These are phyloP conservation scores for Nigrospora oryzae DNA, from an alignment of 2,329 filamentous ascomycete genomes.

Conservation along the genomic window DNA sequence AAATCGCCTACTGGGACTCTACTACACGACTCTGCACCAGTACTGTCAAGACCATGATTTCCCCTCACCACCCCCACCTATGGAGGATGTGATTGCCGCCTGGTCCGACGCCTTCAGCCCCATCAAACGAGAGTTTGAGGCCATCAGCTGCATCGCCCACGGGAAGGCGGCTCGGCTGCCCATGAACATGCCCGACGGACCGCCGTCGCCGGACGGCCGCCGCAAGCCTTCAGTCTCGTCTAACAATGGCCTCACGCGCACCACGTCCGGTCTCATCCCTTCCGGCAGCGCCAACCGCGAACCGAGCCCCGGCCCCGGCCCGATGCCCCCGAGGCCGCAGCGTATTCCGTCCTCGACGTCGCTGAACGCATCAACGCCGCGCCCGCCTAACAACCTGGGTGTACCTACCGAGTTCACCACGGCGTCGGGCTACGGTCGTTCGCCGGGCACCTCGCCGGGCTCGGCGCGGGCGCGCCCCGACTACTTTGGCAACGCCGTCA, in stretches of 20 bases:
- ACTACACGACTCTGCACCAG: conserved; percentile 68
- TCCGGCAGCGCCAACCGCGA: conserved; percentile 3
- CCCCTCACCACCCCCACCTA: conserved; percentile 62
- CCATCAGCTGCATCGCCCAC: conserved; percentile 52
- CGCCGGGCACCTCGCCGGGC: conserved; percentile 18
- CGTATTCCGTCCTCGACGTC: conserved; percentile 27
- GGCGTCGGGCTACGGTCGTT: conserved; percentile 26
- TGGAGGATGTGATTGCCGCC: conserved; percentile 59
- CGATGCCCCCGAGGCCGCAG: conserved; percentile 20
- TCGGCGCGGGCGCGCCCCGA: conserved; percentile 18
- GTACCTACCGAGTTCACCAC: conserved; percentile 36
- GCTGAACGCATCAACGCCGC: conserved; percentile 15
- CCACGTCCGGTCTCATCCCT: conserved; percentile 34
- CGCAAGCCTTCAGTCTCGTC: conserved; percentile 16
- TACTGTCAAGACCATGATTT: conserved; percentile 64
- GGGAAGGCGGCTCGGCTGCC: conserved; percentile 56
- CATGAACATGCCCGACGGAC: conserved; percentile 26
- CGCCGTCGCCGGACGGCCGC: conserved; percentile 9
- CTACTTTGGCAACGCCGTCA: conserved; percentile 18
- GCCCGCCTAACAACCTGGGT: conserved; percentile 23
- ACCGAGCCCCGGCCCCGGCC: conserved; percentile 15
- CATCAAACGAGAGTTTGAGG: conserved; percentile 58
- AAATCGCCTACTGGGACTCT: conserved; percentile 66
- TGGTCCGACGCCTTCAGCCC: conserved; percentile 59
- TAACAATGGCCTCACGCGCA: conserved; percentile 26